Percentiles rank a stretch among this genome's conserved stretches.
These are phyloP conservation scores for Mycena belliarum DNA, from an alignment of 768 basidiomycete species.

Conservation along the genomic window DNA sequence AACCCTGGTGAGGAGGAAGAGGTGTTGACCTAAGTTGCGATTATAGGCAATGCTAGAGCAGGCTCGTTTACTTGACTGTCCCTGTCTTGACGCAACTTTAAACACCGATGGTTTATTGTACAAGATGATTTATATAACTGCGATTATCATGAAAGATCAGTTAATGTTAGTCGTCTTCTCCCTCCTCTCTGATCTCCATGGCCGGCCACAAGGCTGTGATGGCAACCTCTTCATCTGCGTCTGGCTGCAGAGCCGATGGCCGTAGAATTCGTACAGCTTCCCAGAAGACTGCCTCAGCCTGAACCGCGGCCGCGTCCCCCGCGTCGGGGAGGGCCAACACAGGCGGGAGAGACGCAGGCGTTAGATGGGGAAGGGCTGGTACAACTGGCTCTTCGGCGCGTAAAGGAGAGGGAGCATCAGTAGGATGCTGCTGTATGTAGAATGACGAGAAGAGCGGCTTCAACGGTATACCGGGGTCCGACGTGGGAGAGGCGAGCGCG, in stretches of 20 bases:
- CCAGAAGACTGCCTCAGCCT: conserved; percentile 64
- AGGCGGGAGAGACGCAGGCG: conserved; percentile 33
- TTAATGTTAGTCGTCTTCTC: conserved; percentile 24
- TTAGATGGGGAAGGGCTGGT: conserved; percentile 17
- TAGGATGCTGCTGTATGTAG: conserved; percentile 60
- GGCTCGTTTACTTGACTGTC: no score
- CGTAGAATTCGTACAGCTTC: conserved; percentile 35
- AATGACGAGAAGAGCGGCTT: conserved; percentile 54
- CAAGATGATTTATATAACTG: no score
- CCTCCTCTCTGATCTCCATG: conserved; percentile 33
- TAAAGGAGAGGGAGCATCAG: conserved; percentile 11
- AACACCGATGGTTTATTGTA: no score
- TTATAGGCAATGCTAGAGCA: no score
- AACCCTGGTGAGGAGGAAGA: conserved; percentile 39
- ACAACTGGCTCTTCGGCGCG: no score
- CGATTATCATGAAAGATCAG: no score
- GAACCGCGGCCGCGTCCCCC: conserved; percentile 54
- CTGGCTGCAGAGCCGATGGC: not conserved
- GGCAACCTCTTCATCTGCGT: conserved; percentile 23
- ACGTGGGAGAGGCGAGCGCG: conserved; percentile 28
- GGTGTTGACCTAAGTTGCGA: not conserved
- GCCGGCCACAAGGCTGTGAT: conserved; percentile 41
- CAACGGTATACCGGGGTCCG: conserved; percentile 20
- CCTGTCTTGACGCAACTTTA: no score
- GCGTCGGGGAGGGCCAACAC: conserved; percentile 45